Conservation (phyloP, 176 grass and related monocot species). For the Musa itinerans region DNA sequence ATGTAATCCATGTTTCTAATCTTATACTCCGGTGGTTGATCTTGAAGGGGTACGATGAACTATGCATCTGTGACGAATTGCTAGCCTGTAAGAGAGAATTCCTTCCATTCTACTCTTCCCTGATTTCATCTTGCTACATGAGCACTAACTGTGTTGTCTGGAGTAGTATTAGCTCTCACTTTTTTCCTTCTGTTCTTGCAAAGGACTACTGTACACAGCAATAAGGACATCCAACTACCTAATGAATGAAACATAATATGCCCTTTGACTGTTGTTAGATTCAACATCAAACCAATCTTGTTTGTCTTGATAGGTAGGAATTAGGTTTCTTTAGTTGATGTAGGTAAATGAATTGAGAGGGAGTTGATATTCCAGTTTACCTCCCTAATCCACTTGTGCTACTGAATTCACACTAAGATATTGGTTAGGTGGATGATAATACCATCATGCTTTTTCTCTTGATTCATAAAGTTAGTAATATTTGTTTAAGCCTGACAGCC, state of each 20-base stretch:
- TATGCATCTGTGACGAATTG: too few relatives aligned
- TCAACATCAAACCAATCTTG: background rate
- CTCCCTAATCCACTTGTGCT: too few relatives aligned
- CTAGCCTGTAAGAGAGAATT: too few relatives aligned
- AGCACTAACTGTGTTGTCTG: conserved; percentile 17
- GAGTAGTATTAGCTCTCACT: background rate
- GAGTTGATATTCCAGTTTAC: too few relatives aligned
- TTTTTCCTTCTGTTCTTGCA: background rate
- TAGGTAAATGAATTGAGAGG: background rate
- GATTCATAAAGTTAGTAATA: too few relatives aligned
- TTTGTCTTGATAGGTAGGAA: background rate
- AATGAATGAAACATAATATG: background rate
- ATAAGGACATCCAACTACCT: conserved; percentile 1
- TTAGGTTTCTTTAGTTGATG: background rate
- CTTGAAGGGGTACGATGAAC: too few relatives aligned
- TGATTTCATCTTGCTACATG: too few relatives aligned
- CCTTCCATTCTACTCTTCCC: too few relatives aligned
- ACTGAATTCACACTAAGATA: too few relatives aligned
- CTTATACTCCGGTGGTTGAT: background rate
- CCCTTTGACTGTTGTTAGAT: background rate
- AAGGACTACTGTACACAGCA: background rate
- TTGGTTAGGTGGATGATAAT: too few relatives aligned
- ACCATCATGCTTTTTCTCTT: too few relatives aligned
- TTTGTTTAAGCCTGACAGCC: too few relatives aligned
- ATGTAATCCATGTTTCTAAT: background rate